Percentiles rank a stretch among this genome's conserved stretches.
Conservation (phyloP, 495 filamentous ascomycete species). For the Lindgomyces ingoldianus region DNA sequence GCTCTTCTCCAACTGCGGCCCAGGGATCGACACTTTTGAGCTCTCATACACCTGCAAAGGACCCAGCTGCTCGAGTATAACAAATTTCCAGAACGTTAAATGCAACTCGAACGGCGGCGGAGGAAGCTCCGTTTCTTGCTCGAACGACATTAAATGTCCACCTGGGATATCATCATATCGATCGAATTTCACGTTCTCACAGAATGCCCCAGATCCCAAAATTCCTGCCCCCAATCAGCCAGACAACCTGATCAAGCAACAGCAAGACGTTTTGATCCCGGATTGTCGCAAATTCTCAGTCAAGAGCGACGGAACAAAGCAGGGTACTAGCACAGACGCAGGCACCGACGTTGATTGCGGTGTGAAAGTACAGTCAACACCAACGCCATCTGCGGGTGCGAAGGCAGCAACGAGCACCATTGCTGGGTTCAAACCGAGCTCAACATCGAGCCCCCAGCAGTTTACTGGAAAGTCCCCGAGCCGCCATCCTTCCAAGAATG, state of each 20-base stretch:
- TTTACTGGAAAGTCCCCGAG: conserved; percentile 7
- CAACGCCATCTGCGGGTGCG: not conserved
- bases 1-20: conserved; percentile 26
- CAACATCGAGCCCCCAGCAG: not conserved
- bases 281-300: conserved; percentile 19
- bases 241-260: conserved; percentile 17
- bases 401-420: not conserved
- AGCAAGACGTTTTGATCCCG: conserved; percentile 19
- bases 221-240: conserved; percentile 14
- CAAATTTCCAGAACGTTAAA: conserved; percentile 14
- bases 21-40: conserved; percentile 13
- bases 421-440: conserved; percentile 6
- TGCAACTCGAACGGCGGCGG: conserved; percentile 9
- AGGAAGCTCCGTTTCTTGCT: conserved; percentile 10
- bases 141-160: conserved; percentile 21
- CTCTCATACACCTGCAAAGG: conserved; percentile 24
- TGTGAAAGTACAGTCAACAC: conserved; percentile 2
- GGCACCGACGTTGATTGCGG: not conserved
- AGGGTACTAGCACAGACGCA: conserved; percentile 6
- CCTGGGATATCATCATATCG: conserved; percentile 16
- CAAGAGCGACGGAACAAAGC: conserved; percentile 23
- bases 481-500: conserved; percentile 1
- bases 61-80: conserved; percentile 21
- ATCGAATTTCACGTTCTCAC: conserved; percentile 29
- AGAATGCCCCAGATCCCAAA: conserved; percentile 23